Evolutionary conservation across 2,329 filamentous ascomycete genomes (phyloP), one percentile per base, ranked within the genome.

Genomic region (Beauveria australis): DNA sequence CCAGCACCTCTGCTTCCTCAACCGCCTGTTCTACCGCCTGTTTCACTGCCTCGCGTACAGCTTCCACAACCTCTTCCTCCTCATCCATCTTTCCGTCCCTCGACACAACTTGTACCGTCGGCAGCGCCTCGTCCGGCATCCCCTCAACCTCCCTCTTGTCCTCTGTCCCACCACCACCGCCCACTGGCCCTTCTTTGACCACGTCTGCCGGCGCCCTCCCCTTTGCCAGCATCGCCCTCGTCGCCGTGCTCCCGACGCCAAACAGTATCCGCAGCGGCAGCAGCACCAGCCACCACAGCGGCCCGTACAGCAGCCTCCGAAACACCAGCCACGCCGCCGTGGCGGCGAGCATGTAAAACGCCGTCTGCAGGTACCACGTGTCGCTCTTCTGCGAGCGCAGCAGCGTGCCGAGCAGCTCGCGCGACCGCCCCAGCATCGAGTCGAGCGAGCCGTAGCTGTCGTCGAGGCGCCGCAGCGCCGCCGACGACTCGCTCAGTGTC

Each of bases 351-450:
- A 97, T 81, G 71, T 92, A 95, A 66, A 97, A 86, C 2, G 92
- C 86, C 43, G 90, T 95, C 74, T 94, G 89, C 40, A 99, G 82
- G 72, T 99, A 99, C 94, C 94, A 99, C 2, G 92, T 97, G 71
- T 99, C 94, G 65, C 89, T 94, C 80, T 99, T 99, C 71, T 95
- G 91, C 64, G 90, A 94, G 63, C 85, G 85, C 52, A 97, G 77
- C 51, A 99, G 78, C 19, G 90, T 91, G 7, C 85, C 85, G 8
- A 97, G 83, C 19, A 99, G 78, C 60, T 86, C 87, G 65, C 84
- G 83, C 51, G 89, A 92, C 61, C 84, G 89, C 3, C 83, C 80
- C 43, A 99, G 80, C 70, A 97, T 81, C 14, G 84, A 83, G 67
- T 93, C 91, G 5, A 97, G 83, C 54, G 86, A 85, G 22, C 81